Evolutionary conservation across 2,329 filamentous ascomycete genomes (phyloP).

Genomic region (Talaromyces sp.): DNA sequence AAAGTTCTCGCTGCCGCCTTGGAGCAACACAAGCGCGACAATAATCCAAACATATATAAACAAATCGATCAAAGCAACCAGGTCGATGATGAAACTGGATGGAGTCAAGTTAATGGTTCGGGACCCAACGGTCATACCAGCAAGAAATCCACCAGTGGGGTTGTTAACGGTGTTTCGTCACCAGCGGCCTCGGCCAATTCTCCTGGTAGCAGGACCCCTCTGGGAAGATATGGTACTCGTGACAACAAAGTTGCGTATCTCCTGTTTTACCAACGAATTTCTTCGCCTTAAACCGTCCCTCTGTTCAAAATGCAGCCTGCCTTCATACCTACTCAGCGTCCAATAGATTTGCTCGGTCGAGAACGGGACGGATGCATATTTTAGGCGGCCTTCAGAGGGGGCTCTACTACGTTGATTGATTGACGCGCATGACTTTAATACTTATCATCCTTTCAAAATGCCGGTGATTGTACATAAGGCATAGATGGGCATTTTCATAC

Average conservation of each 20-base stretch:
- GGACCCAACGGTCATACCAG: constrained; percentile 41
- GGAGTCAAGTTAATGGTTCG: constrained; percentile 77
- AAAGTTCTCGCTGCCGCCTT: constrained; percentile 61
- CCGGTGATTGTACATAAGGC: constrained; percentile 15
- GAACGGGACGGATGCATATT: neutral
- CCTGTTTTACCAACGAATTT: constrained; percentile 81
- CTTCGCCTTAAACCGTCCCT: constrained; percentile 2
- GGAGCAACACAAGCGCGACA: constrained; percentile 59
- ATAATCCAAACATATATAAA: constrained; percentile 66
- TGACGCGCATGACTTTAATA: constrained; percentile 1
- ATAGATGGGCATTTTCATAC: constrained; percentile 3
- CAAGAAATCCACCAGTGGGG: constrained; percentile 63
- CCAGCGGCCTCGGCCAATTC: constrained; percentile 48
- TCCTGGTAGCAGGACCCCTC: constrained; percentile 55
- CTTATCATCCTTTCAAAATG: neutral
- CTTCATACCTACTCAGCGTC: neutral
- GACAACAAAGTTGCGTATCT: constrained; percentile 98
- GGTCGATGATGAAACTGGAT: constrained; percentile 57
- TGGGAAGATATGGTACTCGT: constrained; percentile 57
- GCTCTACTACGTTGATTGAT: neutral
- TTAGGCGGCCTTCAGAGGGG: neutral
- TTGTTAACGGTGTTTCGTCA: constrained; percentile 60
- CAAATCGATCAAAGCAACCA: constrained; percentile 60
- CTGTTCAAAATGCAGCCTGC: neutral
- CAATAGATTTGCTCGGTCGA: neutral